phyloP scores from a whole-genome alignment of 208 protist genomes.

The Acanthamoeba castellanii region DNA sequence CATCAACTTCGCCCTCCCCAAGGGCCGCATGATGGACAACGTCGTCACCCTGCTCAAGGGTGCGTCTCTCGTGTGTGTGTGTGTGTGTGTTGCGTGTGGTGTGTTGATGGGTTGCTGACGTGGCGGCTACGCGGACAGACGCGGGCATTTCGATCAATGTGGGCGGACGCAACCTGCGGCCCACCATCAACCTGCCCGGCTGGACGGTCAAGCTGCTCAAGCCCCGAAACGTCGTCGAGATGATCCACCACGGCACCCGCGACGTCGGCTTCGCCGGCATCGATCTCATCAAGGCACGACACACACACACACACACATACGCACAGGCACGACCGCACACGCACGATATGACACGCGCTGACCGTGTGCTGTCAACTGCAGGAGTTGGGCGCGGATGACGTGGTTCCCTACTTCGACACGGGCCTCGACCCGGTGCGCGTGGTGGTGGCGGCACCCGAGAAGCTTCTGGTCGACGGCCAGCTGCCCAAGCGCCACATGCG shows the following conservation, averaged over 20 bases:
- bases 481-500: conserved; percentile 75
- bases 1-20: conserved; percentile 64
- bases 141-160: conserved; percentile 50
- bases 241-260: conserved; percentile 76
- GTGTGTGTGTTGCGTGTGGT: neutral
- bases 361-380: neutral
- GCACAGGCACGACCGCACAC: neutral
- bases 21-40: conserved; percentile 75
- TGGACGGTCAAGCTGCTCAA: conserved; percentile 75
- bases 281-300: conserved; percentile 67
- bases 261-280: conserved; percentile 77
- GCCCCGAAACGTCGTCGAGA: conserved; percentile 79
- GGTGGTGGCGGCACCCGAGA: conserved; percentile 70
- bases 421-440: conserved; percentile 72
- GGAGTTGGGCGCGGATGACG: conserved; percentile 59
- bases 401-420: conserved; percentile 72
- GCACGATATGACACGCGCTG: neutral
- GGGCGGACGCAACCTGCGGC: conserved; percentile 65
- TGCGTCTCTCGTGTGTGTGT: neutral
- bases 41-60: conserved; percentile 65
- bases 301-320: neutral
- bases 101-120: neutral
- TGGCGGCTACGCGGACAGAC: neutral
- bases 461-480: conserved; percentile 56
- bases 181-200: conserved; percentile 64